phyloP scores from a whole-genome alignment of 495 filamentous ascomycete species.

The Aspergillus olivimuriae region DNA sequence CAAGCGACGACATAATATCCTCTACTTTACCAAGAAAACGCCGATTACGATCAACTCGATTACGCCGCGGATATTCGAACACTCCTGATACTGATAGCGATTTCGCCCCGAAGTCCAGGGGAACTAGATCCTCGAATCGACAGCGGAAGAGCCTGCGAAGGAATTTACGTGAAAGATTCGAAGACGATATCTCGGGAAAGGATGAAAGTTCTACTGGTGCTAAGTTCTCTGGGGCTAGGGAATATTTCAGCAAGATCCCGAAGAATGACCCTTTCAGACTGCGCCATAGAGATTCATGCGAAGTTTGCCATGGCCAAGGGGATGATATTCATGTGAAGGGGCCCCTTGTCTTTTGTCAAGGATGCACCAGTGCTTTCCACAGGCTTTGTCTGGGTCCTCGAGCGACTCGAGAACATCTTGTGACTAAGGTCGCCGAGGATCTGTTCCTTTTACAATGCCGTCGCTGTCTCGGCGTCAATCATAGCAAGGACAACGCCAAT shows the following conservation, averaged over 20 bases:
- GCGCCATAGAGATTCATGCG: constrained; percentile 64
- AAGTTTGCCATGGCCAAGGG: constrained; percentile 56
- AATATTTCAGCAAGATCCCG: constrained; percentile 55
- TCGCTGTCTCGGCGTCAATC: constrained; percentile 64
- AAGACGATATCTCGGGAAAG: constrained; percentile 63
- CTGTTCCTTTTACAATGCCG: constrained; percentile 87
- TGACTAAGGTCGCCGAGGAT: constrained; percentile 76
- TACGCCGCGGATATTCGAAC: constrained; percentile 3
- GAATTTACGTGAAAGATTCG: constrained; percentile 59
- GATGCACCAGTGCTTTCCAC: constrained; percentile 79
- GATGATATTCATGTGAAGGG: constrained; percentile 47
- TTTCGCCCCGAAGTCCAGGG: constrained; percentile 1
- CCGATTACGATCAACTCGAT: background rate
- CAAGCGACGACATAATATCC: constrained; percentile 21
- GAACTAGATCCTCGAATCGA: constrained; percentile 26
- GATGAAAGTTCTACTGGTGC: constrained; percentile 41
- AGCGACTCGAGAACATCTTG: constrained; percentile 71
- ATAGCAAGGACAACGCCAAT: constrained; percentile 58
- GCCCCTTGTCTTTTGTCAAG: constrained; percentile 77
- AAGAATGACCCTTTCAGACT: constrained; percentile 54
- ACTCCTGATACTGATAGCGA: constrained; percentile 12
- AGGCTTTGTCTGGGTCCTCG: constrained; percentile 73
- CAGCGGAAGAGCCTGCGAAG: constrained; percentile 23
- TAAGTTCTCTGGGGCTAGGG: constrained; percentile 52
- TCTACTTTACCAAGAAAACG: no score